phyloP scores from a whole-genome alignment of 2,329 filamentous ascomycete genomes.

The Beauveria sp. region DNA sequence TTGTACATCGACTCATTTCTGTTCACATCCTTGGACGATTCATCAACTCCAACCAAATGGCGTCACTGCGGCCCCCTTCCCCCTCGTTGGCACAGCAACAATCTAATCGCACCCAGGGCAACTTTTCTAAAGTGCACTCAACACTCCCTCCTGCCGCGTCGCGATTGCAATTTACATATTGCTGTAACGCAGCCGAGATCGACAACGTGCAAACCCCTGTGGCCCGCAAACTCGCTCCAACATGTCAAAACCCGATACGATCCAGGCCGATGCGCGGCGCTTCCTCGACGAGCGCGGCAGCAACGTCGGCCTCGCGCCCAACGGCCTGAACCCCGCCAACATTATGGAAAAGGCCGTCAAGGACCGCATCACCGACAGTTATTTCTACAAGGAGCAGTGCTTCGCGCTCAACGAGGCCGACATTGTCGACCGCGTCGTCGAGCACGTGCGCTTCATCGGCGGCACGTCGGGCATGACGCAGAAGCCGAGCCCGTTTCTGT shows the following conservation, averaged over 20 bases:
- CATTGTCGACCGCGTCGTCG: conserved; percentile 81
- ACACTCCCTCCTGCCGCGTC: conserved; percentile 7
- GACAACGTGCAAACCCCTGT: neutral
- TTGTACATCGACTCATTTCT: neutral
- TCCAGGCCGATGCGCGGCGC: conserved; percentile 68
- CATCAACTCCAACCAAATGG: neutral
- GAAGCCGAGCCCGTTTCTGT: conserved; percentile 86
- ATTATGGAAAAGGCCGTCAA: conserved; percentile 93
- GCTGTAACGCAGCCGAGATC: conserved; percentile 3
- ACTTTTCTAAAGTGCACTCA: conserved; percentile 3
- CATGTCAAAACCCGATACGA: conserved; percentile 42
- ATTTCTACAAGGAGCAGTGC: conserved; percentile 99
- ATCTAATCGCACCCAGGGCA: conserved; percentile 29
- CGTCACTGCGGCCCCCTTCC: neutral
- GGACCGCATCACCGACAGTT: conserved; percentile 89
- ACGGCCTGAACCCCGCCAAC: conserved; percentile 88
- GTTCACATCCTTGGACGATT: neutral
- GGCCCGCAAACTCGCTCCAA: neutral
- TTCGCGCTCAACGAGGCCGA: conserved; percentile 83
- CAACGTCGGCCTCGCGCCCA: conserved; percentile 63
- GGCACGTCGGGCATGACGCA: conserved; percentile 81
- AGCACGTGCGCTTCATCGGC: conserved; percentile 73
- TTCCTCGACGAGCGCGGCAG: conserved; percentile 91
- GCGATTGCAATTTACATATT: conserved; percentile 3
- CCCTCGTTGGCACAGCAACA: conserved; percentile 35